A percentile compares a stretch with the other conserved stretches of the same genome.
Evolutionary conservation across 2,329 filamentous ascomycete genomes (phyloP).

Genomic region (Aspergillus chevalieri): DNA sequence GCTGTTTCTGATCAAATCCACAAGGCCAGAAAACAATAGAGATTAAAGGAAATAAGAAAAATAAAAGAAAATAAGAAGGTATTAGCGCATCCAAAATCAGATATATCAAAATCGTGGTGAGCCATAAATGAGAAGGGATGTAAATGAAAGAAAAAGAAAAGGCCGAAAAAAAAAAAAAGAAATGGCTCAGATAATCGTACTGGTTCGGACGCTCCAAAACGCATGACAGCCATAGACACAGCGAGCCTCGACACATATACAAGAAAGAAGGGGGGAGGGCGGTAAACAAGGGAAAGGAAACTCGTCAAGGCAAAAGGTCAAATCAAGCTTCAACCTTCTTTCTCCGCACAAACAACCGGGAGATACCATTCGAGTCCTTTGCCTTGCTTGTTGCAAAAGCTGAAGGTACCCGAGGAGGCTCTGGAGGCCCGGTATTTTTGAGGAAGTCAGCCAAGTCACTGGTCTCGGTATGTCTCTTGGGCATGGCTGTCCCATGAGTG

Average conservation of each 20-base stretch:
- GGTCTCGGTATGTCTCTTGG: slow-evolving; percentile 42
- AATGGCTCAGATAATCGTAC: slow-evolving; percentile 5
- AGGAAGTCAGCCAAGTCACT: slow-evolving; percentile 69
- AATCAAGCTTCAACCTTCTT: slow-evolving; percentile 23
- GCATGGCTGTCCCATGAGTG: slow-evolving; percentile 11
- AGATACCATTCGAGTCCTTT: slow-evolving; percentile 14
- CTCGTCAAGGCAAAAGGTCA: slow-evolving; percentile 6
- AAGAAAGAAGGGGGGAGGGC: slow-evolving; percentile 3
- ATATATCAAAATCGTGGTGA: slow-evolving; percentile 2
- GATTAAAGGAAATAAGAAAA: slow-evolving; percentile 5
- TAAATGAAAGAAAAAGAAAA: slow-evolving; percentile 1
- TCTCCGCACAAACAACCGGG: slow-evolving; percentile 31
- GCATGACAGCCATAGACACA: slow-evolving; percentile 5
- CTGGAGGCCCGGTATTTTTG: slow-evolving; percentile 60
- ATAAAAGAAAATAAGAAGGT: not conserved
- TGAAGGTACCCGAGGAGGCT: slow-evolving; percentile 22
- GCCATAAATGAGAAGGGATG: not conserved
- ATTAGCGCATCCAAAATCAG: not conserved
- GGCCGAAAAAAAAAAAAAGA: slow-evolving; percentile 4
- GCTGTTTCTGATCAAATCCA: slow-evolving; percentile 1
- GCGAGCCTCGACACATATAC: slow-evolving; percentile 8
- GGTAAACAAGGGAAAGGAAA: slow-evolving; percentile 1
- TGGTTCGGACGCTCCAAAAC: slow-evolving; percentile 10
- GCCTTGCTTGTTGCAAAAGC: slow-evolving; percentile 20
- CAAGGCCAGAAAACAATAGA: slow-evolving; percentile 1